These are phyloP conservation scores for Colletotrichum viniferum DNA, from an alignment of 2,329 filamentous ascomycete species.

Conservation along the genomic window DNA sequence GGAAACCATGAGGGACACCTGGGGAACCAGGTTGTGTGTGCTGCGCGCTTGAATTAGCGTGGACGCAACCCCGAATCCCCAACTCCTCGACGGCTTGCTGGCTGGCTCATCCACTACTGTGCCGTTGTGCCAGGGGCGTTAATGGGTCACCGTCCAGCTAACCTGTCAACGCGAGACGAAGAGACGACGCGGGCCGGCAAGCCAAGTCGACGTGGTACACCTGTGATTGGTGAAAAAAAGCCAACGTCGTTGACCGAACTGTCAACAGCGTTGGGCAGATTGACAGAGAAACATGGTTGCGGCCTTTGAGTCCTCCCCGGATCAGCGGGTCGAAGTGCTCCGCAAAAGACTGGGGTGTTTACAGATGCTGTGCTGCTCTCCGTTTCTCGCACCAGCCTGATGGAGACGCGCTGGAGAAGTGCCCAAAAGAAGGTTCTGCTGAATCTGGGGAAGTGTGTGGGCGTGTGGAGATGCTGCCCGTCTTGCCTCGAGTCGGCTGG, in stretches of 20 bases:
- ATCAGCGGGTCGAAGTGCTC: slow-evolving; percentile 22
- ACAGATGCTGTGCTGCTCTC: background rate
- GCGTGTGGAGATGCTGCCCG: slow-evolving; percentile 18
- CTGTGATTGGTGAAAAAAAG: background rate
- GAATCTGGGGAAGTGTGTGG: slow-evolving; percentile 13
- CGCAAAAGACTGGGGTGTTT: slow-evolving; percentile 8
- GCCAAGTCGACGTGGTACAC: background rate
- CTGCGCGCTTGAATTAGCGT: background rate
- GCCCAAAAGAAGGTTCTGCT: slow-evolving; percentile 8
- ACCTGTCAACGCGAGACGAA: background rate
- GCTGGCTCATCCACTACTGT: background rate
- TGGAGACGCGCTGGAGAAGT: background rate
- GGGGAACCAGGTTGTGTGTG: background rate
- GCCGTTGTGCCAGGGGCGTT: background rate
- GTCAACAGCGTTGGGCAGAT: background rate
- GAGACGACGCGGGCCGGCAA: background rate
- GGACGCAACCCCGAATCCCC: background rate
- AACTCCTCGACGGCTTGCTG: background rate
- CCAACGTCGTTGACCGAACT: background rate
- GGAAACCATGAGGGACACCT: background rate
- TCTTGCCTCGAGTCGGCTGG: background rate
- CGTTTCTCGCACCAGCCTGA: background rate
- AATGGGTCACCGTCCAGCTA: background rate
- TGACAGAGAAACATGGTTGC: background rate
- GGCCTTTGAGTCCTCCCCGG: slow-evolving; percentile 3